Base-by-base conservation (phyloP, 2,329 filamentous ascomycete species). In the Purpureocillium takamizusanense region DNA sequence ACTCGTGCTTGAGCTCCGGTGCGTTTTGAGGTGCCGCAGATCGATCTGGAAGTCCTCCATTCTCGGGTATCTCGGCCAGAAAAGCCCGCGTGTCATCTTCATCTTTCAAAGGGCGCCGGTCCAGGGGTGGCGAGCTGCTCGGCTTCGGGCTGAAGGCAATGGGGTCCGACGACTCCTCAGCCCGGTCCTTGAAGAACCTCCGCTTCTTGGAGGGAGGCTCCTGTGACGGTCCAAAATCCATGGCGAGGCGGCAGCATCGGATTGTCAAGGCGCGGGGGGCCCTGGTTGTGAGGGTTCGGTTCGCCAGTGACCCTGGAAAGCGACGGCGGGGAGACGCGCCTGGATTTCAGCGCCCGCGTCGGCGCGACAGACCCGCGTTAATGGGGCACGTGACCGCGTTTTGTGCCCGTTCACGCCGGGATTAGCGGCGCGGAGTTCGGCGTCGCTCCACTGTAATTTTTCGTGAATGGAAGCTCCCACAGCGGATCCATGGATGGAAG, bases 121-220 rank as follows among this genome's bases (percentile, higher is more conserved):
- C 47, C 31, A 40, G 48, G 16, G 45, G 45, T n/a, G 51, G 48
- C 36, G 46, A 52, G 39, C 48, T 49, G 25, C 39, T 38, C 16
- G 45, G 41, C 34, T 48, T 42, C n/a, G 51, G 44, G 42, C 47
- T 53, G 13, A 44, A 44, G n/a, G 43, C 38, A 17, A 42, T 39
- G 17, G 49, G 46, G 40, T 52, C 55, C 10, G 51, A 51, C 4
- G 53, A 46, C n/a, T 47, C 36, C 27, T 61, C 57, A 33, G 54
- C 52, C 31, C 51, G 43, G 38, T 62, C 56, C 35, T 50, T 53
- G 37, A 66, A 63, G 46, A 63, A 59, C 39, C 62, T 59, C 42
- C 58, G 51, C 51, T 55, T 64, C 53, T 75, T 75, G 9, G 51
- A 47, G 1, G 71, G 67, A 46, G 66, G 67, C 34, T 63, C 69